These are phyloP conservation scores for Russula earlei DNA, from an alignment of 768 basidiomycete genomes.

Conservation along the genomic window DNA sequence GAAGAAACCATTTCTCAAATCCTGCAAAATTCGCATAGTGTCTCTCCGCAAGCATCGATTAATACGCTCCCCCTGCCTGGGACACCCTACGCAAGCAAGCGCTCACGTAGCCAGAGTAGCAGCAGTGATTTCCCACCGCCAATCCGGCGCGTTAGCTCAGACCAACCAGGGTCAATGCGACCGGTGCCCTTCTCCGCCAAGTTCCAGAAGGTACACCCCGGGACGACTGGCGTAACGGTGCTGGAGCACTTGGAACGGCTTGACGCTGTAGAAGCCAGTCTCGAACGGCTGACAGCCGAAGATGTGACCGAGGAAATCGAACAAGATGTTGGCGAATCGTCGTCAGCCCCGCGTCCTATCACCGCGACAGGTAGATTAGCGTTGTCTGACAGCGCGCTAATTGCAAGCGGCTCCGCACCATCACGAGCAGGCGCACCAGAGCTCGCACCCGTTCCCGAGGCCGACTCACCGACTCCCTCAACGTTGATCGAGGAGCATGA, in stretches of 20 bases:
- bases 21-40: conserved; percentile 26
- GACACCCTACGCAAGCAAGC: conserved; percentile 38
- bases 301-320: conserved; percentile 41
- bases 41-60: conserved; percentile 53
- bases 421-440: conserved; percentile 14
- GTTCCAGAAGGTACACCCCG: conserved; percentile 74
- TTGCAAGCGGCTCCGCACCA: conserved; percentile 10
- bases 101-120: conserved; percentile 51
- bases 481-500: conserved; percentile 29
- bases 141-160: conserved; percentile 52
- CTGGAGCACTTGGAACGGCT: conserved; percentile 79
- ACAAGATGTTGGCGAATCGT: conserved; percentile 12
- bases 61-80: conserved; percentile 51
- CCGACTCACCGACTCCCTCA: conserved; percentile 12
- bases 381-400: background rate
- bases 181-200: conserved; percentile 82
- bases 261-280: conserved; percentile 71
- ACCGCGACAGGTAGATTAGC: background rate
- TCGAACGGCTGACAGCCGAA: conserved; percentile 62
- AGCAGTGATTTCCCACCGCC: conserved; percentile 68
- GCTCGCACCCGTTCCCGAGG: conserved; percentile 17
- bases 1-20: conserved; percentile 32
- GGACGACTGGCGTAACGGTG: conserved; percentile 78
- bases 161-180: conserved; percentile 52
- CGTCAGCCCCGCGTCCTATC: conserved; percentile 9